Evolutionary conservation across 129 eudicot genomes (phyloP), one percentile per base, ranked within the genome.

Genomic region (Flaveria robusta): DNA sequence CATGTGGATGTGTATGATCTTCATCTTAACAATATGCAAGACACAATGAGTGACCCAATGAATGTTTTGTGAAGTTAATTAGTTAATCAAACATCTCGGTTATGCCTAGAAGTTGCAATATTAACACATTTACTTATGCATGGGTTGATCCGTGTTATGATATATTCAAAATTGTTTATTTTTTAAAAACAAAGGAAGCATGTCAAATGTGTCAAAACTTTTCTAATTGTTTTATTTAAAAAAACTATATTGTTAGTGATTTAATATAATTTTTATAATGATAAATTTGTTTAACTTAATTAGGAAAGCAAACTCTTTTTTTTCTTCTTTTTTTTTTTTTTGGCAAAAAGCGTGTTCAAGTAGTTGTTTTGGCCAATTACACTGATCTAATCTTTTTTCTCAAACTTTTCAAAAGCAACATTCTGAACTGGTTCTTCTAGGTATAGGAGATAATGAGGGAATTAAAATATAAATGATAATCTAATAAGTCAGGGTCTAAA

Each of bases 1-100:
- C 52, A 46, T 13, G 52, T 13, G 2, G 52, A 12, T 46, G 16
- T 14, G 19, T 74, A 93, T 83, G 97, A 93, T 76, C 86, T 89
- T 5, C 95, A 93, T 42, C 91, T 93, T 2, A 96, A 93, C 60
- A 82, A 79, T 14, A 79, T 88, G 96, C 66, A 90, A 85, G 92
- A 90, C 13, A 85, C 87, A 88, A 66, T 85, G 24, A 81, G 97
- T 60, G 97, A 93, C 70, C 97, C 96, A 7, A 90, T 90, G 96
- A 91, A 31, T 97, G 87, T 80, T 76, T 93, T 23, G 92, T 87
- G 41, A 90, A 93, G 91, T 96, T 82, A 75, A 60, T 34, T 26
- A 39, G 11, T 59, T 49, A 71, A 67, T 62, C 2, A 3, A 47
- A 9, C 20, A 16, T 70, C 66, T 19, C 14, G 34, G 49, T 67